Base-by-base conservation (phyloP, 2,329 filamentous ascomycete genomes). In the Claviceps maximensis region DNA sequence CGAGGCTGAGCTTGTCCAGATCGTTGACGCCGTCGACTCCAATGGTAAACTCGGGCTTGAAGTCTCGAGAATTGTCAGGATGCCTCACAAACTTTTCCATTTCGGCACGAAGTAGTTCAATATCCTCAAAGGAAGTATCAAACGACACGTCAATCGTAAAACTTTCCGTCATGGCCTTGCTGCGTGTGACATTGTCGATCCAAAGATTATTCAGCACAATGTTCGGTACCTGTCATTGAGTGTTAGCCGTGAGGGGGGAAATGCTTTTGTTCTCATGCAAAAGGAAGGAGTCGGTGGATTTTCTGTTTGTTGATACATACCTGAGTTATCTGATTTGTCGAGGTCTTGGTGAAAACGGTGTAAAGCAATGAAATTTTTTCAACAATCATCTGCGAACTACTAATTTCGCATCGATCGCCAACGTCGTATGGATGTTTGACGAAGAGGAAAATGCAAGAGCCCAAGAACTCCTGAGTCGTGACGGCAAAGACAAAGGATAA, bases 361-460 rank as follows among this genome's bases (percentile, higher is more conserved):
- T 89, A 97, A 3, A 98, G 77, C 31, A 98, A 78, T 2, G 90
- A 95, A 61, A 97, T 97, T 66, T 90, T 87, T 68, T 97, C 89
- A 12, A 98, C 93, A 4, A 89, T 76, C 60, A 95, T 82, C 60
- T 82, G 77, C 58, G 84, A 77, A 17, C 75, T 75, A 51, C 67
- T 72, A 58, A 97, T 86, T 61, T 96, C 89, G 45, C 97, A 87
- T 27, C 93, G 84, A 67, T 98, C 93, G 56, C 91, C 90, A 23
- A 97, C 89, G 65, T 98, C 93, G 67, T 87, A 97, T 0, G 93
- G 91, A 67, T 98, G 93, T 74, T 98, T 98, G 74, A 97, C 89
- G 63, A 98, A 98, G 1, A 98, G 74, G 74, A 98, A 98, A 63
- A 98, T 95, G 73, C 91, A 97, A 40, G 90, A 96, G 63, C 91